These are phyloP conservation scores for Acanthamoeba culbertsoni DNA, from an alignment of 208 protist genomes.

Conservation along the genomic window DNA sequence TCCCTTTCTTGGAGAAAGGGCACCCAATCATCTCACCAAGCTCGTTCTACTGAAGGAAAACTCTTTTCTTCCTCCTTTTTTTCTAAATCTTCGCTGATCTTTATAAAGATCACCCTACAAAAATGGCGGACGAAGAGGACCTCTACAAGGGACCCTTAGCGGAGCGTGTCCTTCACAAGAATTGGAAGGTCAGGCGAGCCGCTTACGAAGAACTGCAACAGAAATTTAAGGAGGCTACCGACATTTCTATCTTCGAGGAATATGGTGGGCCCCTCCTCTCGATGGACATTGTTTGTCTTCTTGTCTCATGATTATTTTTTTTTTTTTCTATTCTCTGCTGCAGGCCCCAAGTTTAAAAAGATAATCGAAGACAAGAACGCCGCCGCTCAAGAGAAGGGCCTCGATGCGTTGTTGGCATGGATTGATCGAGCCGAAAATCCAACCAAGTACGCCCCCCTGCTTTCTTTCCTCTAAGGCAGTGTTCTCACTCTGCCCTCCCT, in stretches of 20 bases:
- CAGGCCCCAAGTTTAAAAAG: constrained; percentile 61
- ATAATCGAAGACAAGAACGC: constrained; percentile 63
- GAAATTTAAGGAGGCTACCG: constrained; percentile 50
- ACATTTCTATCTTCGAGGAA: constrained; percentile 61
- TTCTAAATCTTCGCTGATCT: background rate
- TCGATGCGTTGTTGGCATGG: constrained; percentile 42
- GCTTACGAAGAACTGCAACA: constrained; percentile 38
- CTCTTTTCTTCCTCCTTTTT: background rate
- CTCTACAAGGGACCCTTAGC: constrained; percentile 12
- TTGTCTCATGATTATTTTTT: no score
- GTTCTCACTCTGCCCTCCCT: no score
- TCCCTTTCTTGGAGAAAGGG: constrained; percentile 50
- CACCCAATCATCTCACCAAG: no score
- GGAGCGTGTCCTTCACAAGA: constrained; percentile 11
- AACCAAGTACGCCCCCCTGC: constrained; percentile 55
- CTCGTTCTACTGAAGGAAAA: background rate
- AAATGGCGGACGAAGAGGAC: constrained; percentile 56
- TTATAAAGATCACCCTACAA: background rate
- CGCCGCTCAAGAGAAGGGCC: constrained; percentile 57
- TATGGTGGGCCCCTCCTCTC: background rate
- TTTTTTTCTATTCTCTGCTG: no score
- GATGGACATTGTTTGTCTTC: no score
- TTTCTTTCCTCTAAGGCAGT: no score
- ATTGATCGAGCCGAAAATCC: constrained; percentile 61
- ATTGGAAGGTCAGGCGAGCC: constrained; percentile 58